phyloP scores from a whole-genome alignment of 1,284 basidiomycete genomes.

The Gomphus bonarii region DNA sequence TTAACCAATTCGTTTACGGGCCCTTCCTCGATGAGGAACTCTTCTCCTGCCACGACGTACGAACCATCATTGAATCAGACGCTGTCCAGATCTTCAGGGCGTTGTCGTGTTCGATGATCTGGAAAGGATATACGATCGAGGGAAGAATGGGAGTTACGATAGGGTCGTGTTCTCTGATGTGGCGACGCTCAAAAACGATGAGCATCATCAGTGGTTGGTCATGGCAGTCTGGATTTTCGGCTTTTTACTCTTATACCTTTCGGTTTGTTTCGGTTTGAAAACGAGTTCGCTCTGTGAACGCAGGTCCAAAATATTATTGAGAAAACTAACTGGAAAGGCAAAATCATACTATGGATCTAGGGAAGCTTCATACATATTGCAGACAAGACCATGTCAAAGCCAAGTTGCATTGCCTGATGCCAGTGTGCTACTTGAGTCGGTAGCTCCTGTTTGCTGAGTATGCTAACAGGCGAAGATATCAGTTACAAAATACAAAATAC shows the following conservation, averaged over 20 bases:
- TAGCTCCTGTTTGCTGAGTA: neutral
- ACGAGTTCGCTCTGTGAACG: neutral
- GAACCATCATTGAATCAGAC: neutral
- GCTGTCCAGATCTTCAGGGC: neutral
- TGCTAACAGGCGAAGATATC: neutral
- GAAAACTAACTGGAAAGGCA: neutral
- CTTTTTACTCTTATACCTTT: neutral
- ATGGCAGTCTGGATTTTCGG: neutral
- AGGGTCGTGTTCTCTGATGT: slow-evolving; percentile 7
- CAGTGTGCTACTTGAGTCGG: slow-evolving; percentile 7
- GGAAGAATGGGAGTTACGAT: slow-evolving; percentile 1
- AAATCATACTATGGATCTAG: neutral
- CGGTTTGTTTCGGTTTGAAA: neutral
- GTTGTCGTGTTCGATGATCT: slow-evolving; percentile 8
- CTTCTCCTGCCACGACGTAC: slow-evolving; percentile 3
- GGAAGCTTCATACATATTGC: neutral
- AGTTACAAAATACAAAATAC: slow-evolving; percentile 2
- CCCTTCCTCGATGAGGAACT: slow-evolving; percentile 10
- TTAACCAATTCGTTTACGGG: neutral
- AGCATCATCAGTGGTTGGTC: neutral
- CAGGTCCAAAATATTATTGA: neutral
- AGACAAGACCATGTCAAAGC: neutral
- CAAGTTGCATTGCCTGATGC: slow-evolving; percentile 9
- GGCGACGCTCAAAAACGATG: slow-evolving; percentile 1
- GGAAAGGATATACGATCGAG: neutral